phyloP scores from a whole-genome alignment of 2,329 filamentous ascomycete genomes.

The Paecilomyces sp. region DNA sequence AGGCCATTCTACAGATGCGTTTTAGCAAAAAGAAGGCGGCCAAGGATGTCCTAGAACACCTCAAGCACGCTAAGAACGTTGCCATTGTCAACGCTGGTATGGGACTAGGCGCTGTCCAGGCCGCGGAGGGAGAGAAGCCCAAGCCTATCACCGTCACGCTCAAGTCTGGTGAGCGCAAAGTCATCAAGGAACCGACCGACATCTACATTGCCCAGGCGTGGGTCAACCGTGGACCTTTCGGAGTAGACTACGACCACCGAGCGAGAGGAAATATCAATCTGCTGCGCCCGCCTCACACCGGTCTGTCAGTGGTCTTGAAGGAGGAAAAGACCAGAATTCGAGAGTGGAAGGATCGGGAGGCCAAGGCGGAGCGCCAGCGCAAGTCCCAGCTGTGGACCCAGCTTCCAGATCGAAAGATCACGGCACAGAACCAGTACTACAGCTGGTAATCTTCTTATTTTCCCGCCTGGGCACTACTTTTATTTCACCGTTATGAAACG shows the following conservation, averaged over 20 bases:
- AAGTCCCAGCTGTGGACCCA: slow-evolving; percentile 78
- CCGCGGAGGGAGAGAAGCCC: slow-evolving; percentile 15
- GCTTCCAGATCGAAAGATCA: slow-evolving; percentile 76
- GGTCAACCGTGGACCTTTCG: slow-evolving; percentile 70
- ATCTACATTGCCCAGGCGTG: slow-evolving; percentile 91
- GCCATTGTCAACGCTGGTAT: slow-evolving; percentile 77
- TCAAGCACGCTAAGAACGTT: slow-evolving; percentile 73
- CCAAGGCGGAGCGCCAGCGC: slow-evolving; percentile 67
- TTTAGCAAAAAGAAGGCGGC: slow-evolving; percentile 94
- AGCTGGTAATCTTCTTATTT: slow-evolving; percentile 59
- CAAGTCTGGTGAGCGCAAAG: slow-evolving; percentile 66
- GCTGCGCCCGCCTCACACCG: slow-evolving; percentile 66
- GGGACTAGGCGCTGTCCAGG: slow-evolving; percentile 53
- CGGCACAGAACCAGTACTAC: slow-evolving; percentile 81
- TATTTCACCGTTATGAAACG: not conserved
- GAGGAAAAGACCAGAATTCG: slow-evolving; percentile 87
- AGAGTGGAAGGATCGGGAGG: slow-evolving; percentile 67
- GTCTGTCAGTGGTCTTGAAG: slow-evolving; percentile 74
- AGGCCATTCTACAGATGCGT: slow-evolving; percentile 89
- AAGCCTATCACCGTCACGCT: slow-evolving; percentile 57
- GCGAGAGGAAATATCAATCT: slow-evolving; percentile 65
- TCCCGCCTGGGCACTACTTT: not conserved
- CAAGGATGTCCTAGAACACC: slow-evolving; percentile 67
- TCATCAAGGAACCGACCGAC: slow-evolving; percentile 65
- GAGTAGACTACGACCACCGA: slow-evolving; percentile 59